These are phyloP conservation scores for Meira nashicola DNA, from an alignment of 1,284 basidiomycete genomes.

Conservation along the genomic window DNA sequence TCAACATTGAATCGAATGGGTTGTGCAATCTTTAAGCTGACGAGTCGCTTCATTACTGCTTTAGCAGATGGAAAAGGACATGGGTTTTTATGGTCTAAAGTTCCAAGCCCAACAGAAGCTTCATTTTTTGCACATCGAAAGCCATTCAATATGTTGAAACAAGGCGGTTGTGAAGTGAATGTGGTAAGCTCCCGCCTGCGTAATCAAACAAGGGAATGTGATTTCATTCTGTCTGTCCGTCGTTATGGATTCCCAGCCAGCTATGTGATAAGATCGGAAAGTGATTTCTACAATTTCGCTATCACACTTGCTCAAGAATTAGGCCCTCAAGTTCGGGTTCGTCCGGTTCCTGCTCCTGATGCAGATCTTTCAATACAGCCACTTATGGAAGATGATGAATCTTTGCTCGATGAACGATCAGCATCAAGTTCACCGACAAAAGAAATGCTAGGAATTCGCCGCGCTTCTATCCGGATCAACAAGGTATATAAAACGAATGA, in stretches of 20 bases:
- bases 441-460: neutral
- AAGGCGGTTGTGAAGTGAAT: constrained; percentile 48
- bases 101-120: constrained; percentile 38
- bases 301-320: constrained; percentile 38
- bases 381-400: neutral
- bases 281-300: constrained; percentile 43
- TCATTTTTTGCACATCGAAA: constrained; percentile 44
- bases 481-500: too few species aligned
- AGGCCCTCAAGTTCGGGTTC: constrained; percentile 33
- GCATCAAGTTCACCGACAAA: neutral
- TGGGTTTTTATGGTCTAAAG: constrained; percentile 19
- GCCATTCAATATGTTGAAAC: constrained; percentile 36
- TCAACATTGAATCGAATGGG: constrained; percentile 28
- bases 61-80: constrained; percentile 20
- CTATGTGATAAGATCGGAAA: constrained; percentile 46
- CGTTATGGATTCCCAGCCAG: constrained; percentile 38
- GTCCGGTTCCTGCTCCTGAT: constrained; percentile 27
- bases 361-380: neutral
- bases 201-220: constrained; percentile 12
- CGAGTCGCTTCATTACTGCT: constrained; percentile 36
- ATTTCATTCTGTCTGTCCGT: constrained; percentile 42
- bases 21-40: constrained; percentile 29
- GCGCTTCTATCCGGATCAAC: too few species aligned
- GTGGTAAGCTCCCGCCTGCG: constrained; percentile 36
- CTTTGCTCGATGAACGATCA: neutral